Percentiles rank a stretch among this genome's conserved stretches.
These are phyloP conservation scores for Litsea cubeba DNA, from an alignment of 164 flowering plant species.

Conservation along the genomic window DNA sequence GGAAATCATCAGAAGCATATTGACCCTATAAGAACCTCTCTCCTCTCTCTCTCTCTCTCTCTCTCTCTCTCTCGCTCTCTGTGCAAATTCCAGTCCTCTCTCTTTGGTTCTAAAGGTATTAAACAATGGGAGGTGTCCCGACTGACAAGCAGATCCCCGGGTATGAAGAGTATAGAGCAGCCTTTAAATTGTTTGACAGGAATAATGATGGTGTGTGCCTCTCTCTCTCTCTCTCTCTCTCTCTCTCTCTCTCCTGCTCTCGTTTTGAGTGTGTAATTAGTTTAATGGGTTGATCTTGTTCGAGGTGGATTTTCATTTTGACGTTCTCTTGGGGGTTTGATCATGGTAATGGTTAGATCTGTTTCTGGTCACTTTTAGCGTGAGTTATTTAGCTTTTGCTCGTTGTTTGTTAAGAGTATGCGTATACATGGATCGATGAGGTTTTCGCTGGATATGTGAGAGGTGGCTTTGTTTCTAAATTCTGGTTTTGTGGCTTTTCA, in stretches of 20 bases:
- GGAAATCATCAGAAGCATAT: too few relatives aligned
- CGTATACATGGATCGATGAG: too few relatives aligned
- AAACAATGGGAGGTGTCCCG: constrained; percentile 24
- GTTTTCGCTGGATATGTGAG: too few relatives aligned
- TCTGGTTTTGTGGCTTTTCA: too few relatives aligned
- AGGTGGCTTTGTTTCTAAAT: too few relatives aligned
- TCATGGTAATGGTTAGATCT: background rate
- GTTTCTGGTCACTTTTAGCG: background rate
- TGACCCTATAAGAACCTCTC: too few relatives aligned
- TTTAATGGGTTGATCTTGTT: background rate
- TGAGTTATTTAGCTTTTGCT: background rate
- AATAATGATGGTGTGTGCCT: constrained; percentile 20
- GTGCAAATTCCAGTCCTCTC: background rate
- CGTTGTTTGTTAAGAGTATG: background rate
- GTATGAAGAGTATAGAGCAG: constrained; percentile 30
- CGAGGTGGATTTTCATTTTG: background rate
- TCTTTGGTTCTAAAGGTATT: background rate
- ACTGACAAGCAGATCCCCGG: constrained; percentile 33
- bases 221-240: background rate
- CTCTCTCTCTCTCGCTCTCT: background rate
- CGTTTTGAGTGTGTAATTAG: background rate
- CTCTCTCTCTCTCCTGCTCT: background rate
- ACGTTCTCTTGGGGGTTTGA: background rate
- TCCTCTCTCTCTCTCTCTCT: too few relatives aligned
- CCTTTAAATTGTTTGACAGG: constrained; percentile 35